Evolutionary conservation across 2,329 filamentous ascomycete species (phyloP).

Genomic region (Talaromyces rugulosus): DNA sequence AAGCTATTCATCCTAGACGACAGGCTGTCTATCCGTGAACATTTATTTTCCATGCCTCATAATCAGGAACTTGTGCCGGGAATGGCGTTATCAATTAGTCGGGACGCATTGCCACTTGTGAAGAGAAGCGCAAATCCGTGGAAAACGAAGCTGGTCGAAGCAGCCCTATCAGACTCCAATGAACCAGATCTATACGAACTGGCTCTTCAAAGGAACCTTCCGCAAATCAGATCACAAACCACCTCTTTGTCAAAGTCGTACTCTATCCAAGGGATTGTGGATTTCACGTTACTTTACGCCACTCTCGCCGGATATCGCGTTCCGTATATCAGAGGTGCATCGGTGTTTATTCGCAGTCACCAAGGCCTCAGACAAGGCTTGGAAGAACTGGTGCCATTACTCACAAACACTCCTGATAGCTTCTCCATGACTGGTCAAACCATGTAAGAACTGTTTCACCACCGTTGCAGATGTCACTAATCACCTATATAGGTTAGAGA

Average conservation of each 20-base stretch:
- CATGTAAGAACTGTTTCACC: slow-evolving; percentile 21
- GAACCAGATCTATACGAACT: not conserved
- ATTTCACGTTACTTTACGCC: slow-evolving; percentile 19
- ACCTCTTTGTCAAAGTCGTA: not conserved
- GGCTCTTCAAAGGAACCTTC: not conserved
- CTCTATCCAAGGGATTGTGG: not conserved
- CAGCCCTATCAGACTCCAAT: not conserved
- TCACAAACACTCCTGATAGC: slow-evolving; percentile 5
- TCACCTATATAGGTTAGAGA: slow-evolving; percentile 28
- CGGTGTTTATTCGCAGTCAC: not conserved
- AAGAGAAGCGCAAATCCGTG: not conserved
- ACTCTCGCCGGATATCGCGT: slow-evolving; percentile 18
- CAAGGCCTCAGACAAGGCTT: slow-evolving; percentile 22
- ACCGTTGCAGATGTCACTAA: not conserved
- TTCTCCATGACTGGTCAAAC: slow-evolving; percentile 21
- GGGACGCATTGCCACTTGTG: slow-evolving; percentile 17
- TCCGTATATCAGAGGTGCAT: slow-evolving; percentile 5
- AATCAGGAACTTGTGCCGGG: slow-evolving; percentile 13
- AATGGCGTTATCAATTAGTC: slow-evolving; percentile 14
- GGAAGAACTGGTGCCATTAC: slow-evolving; percentile 15
- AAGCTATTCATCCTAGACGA: slow-evolving; percentile 35
- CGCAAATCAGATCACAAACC: not conserved
- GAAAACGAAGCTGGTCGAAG: not conserved
- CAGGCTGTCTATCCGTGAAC: slow-evolving; percentile 31
- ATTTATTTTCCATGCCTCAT: slow-evolving; percentile 23